Evolutionary conservation across 257 asterid genomes (phyloP).

Genomic region (Solanum chilense): DNA sequence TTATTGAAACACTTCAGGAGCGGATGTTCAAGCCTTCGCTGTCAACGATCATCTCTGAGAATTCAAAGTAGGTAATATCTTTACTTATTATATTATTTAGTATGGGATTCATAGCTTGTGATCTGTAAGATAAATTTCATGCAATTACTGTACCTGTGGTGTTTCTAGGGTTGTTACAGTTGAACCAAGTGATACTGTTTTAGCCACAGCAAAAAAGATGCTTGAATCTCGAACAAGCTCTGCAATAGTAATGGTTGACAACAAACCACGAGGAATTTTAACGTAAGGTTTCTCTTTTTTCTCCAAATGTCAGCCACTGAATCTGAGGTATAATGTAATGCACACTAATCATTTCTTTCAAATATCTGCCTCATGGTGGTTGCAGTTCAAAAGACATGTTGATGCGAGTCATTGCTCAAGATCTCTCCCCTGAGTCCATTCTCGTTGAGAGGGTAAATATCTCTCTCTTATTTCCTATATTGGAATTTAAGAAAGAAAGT

Average conservation of each 20-base stretch:
- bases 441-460: conserved; percentile 65
- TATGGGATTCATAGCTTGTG: not conserved
- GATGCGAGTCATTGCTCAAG: conserved; percentile 88
- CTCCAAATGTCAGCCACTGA: not conserved
- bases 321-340: not conserved
- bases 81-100: conserved; percentile 15
- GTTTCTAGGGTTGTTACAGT: conserved; percentile 49
- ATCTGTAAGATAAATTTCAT: not conserved
- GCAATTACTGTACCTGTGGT: not conserved
- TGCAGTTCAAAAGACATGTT: conserved; percentile 81
- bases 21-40: conserved; percentile 82
- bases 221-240: conserved; percentile 54
- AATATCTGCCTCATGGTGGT: not conserved
- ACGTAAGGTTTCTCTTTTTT: conserved; percentile 20
- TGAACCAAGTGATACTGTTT: conserved; percentile 71
- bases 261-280: conserved; percentile 84
- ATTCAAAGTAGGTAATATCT: conserved; percentile 97
- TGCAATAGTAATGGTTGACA: conserved; percentile 67
- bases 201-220: conserved; percentile 71
- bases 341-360: not conserved
- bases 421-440: conserved; percentile 69
- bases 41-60: conserved; percentile 78
- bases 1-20: conserved; percentile 77
- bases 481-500: not conserved
- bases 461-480: not conserved